Conservation (phyloP, 768 basidiomycete species). For the Tulasnella sp. region DNA sequence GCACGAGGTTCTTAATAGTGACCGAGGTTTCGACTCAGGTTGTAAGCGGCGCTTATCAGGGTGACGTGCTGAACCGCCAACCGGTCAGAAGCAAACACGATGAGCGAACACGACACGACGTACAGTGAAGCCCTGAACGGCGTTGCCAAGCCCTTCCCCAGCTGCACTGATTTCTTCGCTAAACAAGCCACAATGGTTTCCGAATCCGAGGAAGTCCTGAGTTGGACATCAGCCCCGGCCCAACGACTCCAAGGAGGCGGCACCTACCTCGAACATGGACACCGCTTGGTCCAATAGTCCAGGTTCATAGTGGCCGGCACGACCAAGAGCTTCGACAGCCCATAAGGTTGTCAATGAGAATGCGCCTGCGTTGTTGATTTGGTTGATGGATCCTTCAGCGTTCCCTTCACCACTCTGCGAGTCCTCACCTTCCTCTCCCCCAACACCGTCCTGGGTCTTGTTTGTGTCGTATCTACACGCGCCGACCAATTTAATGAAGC, state of each 20-base stretch:
- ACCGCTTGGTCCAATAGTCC: constrained; percentile 53
- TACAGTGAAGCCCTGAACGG: constrained; percentile 77
- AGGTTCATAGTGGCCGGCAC: constrained; percentile 70
- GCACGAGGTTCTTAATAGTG: neutral
- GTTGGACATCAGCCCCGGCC: constrained; percentile 83
- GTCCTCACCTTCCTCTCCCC: constrained; percentile 72
- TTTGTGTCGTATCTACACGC: constrained; percentile 69
- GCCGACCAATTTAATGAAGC: neutral
- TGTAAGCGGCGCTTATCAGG: constrained; percentile 16
- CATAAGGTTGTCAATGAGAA: constrained; percentile 63
- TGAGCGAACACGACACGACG: neutral
- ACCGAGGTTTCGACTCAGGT: constrained; percentile 14
- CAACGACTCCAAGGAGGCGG: constrained; percentile 62
- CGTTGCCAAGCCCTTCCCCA: constrained; percentile 56
- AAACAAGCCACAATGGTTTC: constrained; percentile 29
- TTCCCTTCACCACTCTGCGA: neutral
- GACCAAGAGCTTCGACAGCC: constrained; percentile 38
- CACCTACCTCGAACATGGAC: constrained; percentile 76
- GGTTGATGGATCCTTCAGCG: neutral
- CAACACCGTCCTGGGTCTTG: constrained; percentile 84
- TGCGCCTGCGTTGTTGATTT: constrained; percentile 23
- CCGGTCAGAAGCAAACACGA: no score
- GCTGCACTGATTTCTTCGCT: constrained; percentile 10
- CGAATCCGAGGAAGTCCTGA: constrained; percentile 40
- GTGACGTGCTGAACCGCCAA: constrained; percentile 16